Percentiles rank a stretch among this genome's conserved stretches.
These are phyloP conservation scores for Rutstroemia sp. DNA, from an alignment of 2,329 filamentous ascomycete species.

Conservation along the genomic window DNA sequence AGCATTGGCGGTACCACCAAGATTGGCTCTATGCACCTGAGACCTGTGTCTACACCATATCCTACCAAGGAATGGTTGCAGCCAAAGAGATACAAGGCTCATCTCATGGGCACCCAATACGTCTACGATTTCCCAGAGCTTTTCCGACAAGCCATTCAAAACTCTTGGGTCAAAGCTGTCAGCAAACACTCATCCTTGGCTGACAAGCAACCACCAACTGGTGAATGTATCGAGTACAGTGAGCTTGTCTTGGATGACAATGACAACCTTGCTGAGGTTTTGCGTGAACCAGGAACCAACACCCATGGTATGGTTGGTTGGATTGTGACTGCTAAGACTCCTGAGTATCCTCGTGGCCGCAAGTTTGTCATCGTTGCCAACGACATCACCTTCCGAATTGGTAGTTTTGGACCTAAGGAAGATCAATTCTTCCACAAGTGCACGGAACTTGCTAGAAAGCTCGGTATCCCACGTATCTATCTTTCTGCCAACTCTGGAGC, in stretches of 20 bases:
- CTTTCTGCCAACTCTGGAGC: constrained; percentile 98
- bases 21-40: constrained; percentile 90
- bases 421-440: constrained; percentile 99
- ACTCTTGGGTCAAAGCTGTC: constrained; percentile 76
- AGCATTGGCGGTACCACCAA: constrained; percentile 93
- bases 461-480: constrained; percentile 95
- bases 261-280: constrained; percentile 86
- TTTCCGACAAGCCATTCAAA: constrained; percentile 96
- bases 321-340: constrained; percentile 89
- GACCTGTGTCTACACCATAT: constrained; percentile 86
- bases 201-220: constrained; percentile 74
- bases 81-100: constrained; percentile 98
- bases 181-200: constrained; percentile 66
- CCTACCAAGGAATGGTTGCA: constrained; percentile 98
- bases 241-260: constrained; percentile 93
- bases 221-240: constrained; percentile 88
- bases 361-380: constrained; percentile 97
- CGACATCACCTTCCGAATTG: constrained; percentile 99
- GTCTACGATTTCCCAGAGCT: constrained; percentile 99
- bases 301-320: constrained; percentile 97
- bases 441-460: constrained; percentile 86
- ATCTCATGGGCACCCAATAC: constrained; percentile 98
- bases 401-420: constrained; percentile 92
- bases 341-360: constrained; percentile 87
- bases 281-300: constrained; percentile 92